Evolutionary conservation across 2,329 filamentous ascomycete species (phyloP).

Genomic region (Pestalotiopsis fici): DNA sequence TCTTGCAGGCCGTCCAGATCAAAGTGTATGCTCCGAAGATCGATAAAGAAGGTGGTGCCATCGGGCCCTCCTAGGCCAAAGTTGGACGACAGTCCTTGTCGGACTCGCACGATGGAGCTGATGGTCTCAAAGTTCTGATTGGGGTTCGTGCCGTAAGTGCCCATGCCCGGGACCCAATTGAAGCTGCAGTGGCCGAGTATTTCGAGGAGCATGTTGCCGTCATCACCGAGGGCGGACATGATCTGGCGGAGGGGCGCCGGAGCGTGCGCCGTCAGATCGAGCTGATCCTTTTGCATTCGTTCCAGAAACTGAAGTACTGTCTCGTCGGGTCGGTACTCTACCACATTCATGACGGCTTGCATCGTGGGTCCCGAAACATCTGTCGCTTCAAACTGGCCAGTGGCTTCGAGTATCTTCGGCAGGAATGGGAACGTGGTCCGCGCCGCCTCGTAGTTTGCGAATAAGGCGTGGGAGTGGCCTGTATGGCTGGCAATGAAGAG

Average conservation of each 20-base stretch:
- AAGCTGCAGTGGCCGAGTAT: slow-evolving; percentile 13
- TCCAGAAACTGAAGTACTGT: slow-evolving; percentile 12
- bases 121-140: slow-evolving; percentile 11
- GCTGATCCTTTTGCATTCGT: slow-evolving; percentile 15
- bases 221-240: slow-evolving; percentile 8
- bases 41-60: not conserved
- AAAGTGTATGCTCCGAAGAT: slow-evolving; percentile 2
- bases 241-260: slow-evolving; percentile 14
- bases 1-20: not conserved
- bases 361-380: slow-evolving; percentile 18
- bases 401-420: slow-evolving; percentile 9
- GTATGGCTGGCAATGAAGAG: slow-evolving; percentile 17
- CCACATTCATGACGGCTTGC: slow-evolving; percentile 16
- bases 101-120: slow-evolving; percentile 2
- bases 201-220: slow-evolving; percentile 4
- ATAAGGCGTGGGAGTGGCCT: slow-evolving; percentile 17
- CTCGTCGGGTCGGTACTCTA: slow-evolving; percentile 7
- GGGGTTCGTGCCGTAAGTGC: slow-evolving; percentile 13
- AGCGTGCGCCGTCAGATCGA: slow-evolving; percentile 12
- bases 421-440: slow-evolving; percentile 17
- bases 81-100: not conserved
- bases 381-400: slow-evolving; percentile 13
- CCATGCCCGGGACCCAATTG: slow-evolving; percentile 18
- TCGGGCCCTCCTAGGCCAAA: not conserved
- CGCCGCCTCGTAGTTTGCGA: slow-evolving; percentile 16